Evolutionary conservation across 2,329 filamentous ascomycete genomes (phyloP), one percentile per base, ranked within the genome.

Genomic region (Diplodia sapinea): DNA sequence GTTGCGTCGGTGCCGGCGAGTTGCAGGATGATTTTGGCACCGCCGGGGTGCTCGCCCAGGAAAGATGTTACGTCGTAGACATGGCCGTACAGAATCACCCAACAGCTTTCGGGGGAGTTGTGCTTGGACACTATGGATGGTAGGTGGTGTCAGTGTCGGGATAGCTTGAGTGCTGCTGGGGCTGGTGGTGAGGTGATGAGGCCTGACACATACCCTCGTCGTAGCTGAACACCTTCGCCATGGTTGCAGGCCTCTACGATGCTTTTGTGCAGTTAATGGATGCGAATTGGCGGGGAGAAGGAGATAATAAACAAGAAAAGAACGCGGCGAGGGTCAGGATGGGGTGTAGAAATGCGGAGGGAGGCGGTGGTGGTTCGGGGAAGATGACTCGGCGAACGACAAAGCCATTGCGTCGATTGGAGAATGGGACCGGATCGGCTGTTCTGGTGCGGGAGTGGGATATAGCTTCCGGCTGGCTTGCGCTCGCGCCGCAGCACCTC

Each of bases 1-100:
- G 93, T 96, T 49, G 93, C 93, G 83, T 97, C 94, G 84, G 94
- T 96, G 74, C 94, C 93, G 36, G 94, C 94, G 81, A 97, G 97
- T 82, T 97, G 97, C 71, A 99, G 86, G 75, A 99, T 98, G 78
- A 98, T 96, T 77, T 94, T 95, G 72, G 89, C 86, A 47, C 92
- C 94, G 69, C 94, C 94, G 29, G 94, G 94, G 76, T 97, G 93
- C 79, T 96, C 92, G 36, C 91, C 90, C n/a, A 96, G 80, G 78
- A 95, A 95, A 52, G 94, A 91, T 4, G 93, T 96, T 68, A 96
- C 92, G 84, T 96, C 93, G 82, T 96, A 96, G 68, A 89, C 92
- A 80, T 91, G 91, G 69, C 92, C 91, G 80, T 96, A 91, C 69
- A 96, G 87, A 75, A 96, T 92, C 55, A 96, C 92, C 93, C 93